Percentiles rank a stretch among this genome's conserved stretches.
Evolutionary conservation across 768 basidiomycete genomes (phyloP).

Genomic region (Dentipellis sp.): DNA sequence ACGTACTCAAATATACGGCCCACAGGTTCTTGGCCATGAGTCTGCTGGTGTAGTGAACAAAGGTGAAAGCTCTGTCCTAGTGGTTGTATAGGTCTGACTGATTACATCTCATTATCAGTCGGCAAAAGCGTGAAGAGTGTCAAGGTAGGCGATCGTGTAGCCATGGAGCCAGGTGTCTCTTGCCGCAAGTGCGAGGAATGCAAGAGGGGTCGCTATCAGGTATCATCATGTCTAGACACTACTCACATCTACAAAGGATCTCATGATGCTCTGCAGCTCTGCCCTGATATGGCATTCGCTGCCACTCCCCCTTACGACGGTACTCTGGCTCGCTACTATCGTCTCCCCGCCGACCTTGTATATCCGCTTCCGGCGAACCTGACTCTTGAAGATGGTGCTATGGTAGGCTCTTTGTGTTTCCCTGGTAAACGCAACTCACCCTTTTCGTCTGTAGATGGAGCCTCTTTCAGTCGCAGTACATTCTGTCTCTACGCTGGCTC

Average conservation of each 20-base stretch:
- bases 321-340: conserved; percentile 82
- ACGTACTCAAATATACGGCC: conserved; percentile 2
- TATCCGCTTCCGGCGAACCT: conserved; percentile 79
- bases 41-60: conserved; percentile 72
- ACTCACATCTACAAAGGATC: neutral
- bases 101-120: conserved; percentile 31
- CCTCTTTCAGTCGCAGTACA: conserved; percentile 91
- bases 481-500: conserved; percentile 70
- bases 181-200: conserved; percentile 81
- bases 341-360: conserved; percentile 75
- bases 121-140: conserved; percentile 69
- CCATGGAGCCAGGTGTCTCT: conserved; percentile 84
- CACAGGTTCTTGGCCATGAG: conserved; percentile 88
- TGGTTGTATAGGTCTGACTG: neutral
- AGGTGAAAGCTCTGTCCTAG: conserved; percentile 27
- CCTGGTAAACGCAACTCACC: neutral
- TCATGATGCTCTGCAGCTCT: conserved; percentile 41
- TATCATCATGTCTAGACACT: conserved; percentile 18
- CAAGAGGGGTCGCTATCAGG: conserved; percentile 79
- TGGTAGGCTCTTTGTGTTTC: conserved; percentile 39
- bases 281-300: conserved; percentile 79
- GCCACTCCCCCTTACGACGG: conserved; percentile 93
- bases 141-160: conserved; percentile 79
- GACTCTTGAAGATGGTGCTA: conserved; percentile 88
- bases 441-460: conserved; percentile 56